Evolutionary conservation across 306 rosid species (phyloP).

Genomic region (Trifolium repens): DNA sequence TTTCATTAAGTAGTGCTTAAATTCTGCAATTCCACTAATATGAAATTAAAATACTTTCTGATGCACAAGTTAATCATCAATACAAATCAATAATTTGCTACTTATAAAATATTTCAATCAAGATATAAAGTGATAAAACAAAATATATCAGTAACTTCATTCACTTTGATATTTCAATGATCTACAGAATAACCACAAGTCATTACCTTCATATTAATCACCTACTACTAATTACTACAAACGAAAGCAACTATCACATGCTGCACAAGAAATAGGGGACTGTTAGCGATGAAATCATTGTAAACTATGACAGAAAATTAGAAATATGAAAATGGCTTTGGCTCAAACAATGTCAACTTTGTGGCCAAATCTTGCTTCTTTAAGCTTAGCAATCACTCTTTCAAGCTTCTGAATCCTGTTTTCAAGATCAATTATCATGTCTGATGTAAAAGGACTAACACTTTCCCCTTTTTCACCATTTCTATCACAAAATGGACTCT

Average conservation of each 20-base stretch:
- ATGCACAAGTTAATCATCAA: not conserved
- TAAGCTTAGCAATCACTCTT: constrained; percentile 28
- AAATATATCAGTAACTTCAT: not conserved
- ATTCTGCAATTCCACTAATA: not conserved
- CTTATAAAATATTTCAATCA: no score
- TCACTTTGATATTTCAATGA: not conserved
- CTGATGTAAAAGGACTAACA: not conserved
- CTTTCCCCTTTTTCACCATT: constrained; percentile 20
- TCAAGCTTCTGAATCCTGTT: constrained; percentile 40
- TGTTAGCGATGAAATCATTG: not conserved
- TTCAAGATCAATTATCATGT: constrained; percentile 25
- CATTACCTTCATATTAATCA: not conserved
- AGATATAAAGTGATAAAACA: no score
- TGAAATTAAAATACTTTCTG: not conserved
- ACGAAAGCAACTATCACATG: not conserved
- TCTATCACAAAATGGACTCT: no score
- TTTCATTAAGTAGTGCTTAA: not conserved
- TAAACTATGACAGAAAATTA: not conserved
- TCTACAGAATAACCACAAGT: not conserved
- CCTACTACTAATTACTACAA: not conserved
- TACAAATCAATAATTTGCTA: not conserved
- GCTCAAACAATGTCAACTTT: not conserved
- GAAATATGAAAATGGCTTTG: no score
- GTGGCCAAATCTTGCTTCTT: constrained; percentile 24
- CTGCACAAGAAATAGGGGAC: not conserved